Percentiles rank a stretch among this genome's conserved stretches.
These are phyloP conservation scores for Fraxinus quadrangulata DNA, from an alignment of 257 asterid genomes.

Conservation along the genomic window DNA sequence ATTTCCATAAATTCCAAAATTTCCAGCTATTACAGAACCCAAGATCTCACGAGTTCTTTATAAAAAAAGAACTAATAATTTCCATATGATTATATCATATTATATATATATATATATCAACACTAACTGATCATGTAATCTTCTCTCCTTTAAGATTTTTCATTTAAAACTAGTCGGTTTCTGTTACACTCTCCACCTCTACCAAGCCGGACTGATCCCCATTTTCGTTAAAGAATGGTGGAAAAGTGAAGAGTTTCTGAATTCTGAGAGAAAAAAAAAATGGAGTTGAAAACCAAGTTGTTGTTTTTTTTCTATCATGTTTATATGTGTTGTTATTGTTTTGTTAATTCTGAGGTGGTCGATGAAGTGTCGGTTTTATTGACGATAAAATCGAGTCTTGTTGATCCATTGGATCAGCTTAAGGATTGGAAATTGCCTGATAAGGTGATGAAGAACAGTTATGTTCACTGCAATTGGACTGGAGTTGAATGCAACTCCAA, in stretches of 20 bases:
- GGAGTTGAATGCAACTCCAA: conserved; percentile 65
- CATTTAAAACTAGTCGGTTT: conserved; percentile 23
- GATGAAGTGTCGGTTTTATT: conserved; percentile 48
- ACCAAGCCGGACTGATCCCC: too few species aligned
- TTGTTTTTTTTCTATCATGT: conserved; percentile 31
- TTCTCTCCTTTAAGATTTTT: conserved; percentile 32
- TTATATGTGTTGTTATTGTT: conserved; percentile 25
- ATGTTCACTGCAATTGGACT: conserved; percentile 64
- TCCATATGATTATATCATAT: too few species aligned
- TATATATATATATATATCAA: conserved; percentile 17
- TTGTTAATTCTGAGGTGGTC: conserved; percentile 26
- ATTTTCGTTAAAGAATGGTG: conserved; percentile 23
- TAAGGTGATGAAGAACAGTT: conserved; percentile 12
- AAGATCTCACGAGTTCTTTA: conserved; percentile 61
- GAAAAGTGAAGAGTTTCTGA: neutral
- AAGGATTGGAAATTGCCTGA: conserved; percentile 52
- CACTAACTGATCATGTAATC: conserved; percentile 30
- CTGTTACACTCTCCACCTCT: conserved; percentile 23
- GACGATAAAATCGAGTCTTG: conserved; percentile 46
- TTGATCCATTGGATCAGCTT: conserved; percentile 64
- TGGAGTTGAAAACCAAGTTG: conserved; percentile 39
- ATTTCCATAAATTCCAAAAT: conserved; percentile 56
- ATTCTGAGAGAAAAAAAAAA: conserved; percentile 20
- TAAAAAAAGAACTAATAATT: conserved; percentile 5
- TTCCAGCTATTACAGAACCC: conserved; percentile 68